Base-by-base conservation (phyloP, 768 basidiomycete genomes). In the Podaxis sp. region DNA sequence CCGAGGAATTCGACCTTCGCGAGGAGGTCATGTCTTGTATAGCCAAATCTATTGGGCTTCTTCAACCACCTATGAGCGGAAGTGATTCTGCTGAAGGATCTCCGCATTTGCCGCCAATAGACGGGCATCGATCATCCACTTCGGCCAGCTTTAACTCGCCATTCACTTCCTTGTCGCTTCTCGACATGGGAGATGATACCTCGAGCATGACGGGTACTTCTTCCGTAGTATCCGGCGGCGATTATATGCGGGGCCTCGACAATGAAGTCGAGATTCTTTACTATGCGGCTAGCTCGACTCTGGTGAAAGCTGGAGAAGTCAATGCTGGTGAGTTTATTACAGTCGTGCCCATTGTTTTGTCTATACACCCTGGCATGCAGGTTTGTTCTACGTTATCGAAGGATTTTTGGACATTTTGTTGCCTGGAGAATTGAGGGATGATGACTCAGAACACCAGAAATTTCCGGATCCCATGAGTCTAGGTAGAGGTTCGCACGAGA, bases 21-120 rank as follows among this genome's bases (percentile, higher is more conserved):
- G 93, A 95, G 65, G 95, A 93, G 65, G 95, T 99, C 35, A 95
- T 98, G 93, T 90, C 91, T 0, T 96, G 93, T 71, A 95, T 99
- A 62, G 95, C 96, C 1, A 95, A 96, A 71, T 96, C 94, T 1
- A 98, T 99, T 61, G 97, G 97, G 3, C 80, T 99, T 11, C 76
- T 93, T 23, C 95, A 97, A 64, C 91, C 95, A 3, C 87, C 93
- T 2, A 73, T 91, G 18, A 90, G 87, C 58, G 86, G 82, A 44
- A 78, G 76, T 50, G 86, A 85, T 38, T 90, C 88, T 1, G 73
- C 81, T 2, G 87, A 88, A 63, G 80, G 82, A 2, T 90, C 89
- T 0, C 90, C 91, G 44, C 79, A 79, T 7, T 76, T 87, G 51
- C 77, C 77, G 1, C 81, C 88, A 2, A 64, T 67, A 10, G 75